These are phyloP conservation scores for Solanum lycopersicoides DNA, from an alignment of 257 asterid genomes.

Conservation along the genomic window DNA sequence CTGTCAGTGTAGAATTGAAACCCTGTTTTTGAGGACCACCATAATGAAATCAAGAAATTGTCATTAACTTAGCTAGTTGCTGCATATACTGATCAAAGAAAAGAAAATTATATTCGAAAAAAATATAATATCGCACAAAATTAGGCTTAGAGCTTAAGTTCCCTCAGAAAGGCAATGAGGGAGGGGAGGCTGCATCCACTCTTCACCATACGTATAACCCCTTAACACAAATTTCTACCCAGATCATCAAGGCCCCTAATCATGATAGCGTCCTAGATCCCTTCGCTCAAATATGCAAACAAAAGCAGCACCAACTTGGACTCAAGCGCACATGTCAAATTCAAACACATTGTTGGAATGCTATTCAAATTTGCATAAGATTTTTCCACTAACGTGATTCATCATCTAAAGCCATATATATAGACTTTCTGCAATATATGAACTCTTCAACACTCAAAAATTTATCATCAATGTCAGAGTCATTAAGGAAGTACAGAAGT, in stretches of 20 bases:
- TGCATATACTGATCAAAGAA: neutral
- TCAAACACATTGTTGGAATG: neutral
- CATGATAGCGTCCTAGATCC: neutral
- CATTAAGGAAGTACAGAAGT: neutral
- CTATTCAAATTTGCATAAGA: neutral
- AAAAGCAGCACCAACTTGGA: neutral
- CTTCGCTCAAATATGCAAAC: neutral
- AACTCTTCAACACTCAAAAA: neutral
- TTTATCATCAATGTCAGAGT: neutral
- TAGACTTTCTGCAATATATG: neutral
- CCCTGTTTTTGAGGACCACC: slow-evolving; percentile 42
- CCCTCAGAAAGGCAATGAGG: neutral
- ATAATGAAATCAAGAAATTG: slow-evolving; percentile 4
- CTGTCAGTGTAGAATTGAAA: slow-evolving; percentile 80
- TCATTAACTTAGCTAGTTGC: neutral
- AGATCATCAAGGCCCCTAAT: neutral
- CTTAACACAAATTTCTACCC: neutral
- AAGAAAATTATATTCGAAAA: neutral
- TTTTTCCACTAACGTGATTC: neutral
- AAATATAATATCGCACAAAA: neutral
- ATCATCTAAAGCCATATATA: neutral
- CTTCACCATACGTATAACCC: neutral
- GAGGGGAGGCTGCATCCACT: neutral
- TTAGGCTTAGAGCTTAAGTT: neutral
- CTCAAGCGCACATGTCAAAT: neutral